These are phyloP conservation scores for Cladosporium sp. DNA, from an alignment of 2,329 filamentous ascomycete species.

Conservation along the genomic window DNA sequence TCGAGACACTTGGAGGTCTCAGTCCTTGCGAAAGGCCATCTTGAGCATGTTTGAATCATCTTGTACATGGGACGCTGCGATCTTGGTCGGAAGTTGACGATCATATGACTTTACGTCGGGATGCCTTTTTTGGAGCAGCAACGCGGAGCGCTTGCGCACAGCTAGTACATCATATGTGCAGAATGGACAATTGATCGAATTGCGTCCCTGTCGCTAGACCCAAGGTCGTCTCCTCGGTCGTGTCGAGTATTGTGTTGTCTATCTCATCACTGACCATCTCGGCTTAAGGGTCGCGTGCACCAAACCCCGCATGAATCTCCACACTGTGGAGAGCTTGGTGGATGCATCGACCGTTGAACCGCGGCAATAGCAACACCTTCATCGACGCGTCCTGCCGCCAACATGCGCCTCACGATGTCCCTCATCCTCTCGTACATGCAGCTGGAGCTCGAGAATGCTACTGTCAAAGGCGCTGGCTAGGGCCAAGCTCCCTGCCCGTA, in stretches of 20 bases:
- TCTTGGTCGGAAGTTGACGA: too few relatives aligned
- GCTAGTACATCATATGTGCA: too few relatives aligned
- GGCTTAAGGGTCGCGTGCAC: neutral
- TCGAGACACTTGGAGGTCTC: neutral
- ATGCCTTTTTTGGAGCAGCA: too few relatives aligned
- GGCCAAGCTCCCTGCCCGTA: neutral
- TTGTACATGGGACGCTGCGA: neutral
- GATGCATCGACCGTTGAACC: neutral
- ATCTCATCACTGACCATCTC: too few relatives aligned
- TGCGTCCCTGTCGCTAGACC: too few relatives aligned
- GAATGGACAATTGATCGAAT: too few relatives aligned
- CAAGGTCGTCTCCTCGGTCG: too few relatives aligned
- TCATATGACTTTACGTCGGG: too few relatives aligned
- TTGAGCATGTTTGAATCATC: neutral
- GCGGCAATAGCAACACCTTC: neutral
- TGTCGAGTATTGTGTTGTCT: neutral
- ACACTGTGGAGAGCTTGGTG: neutral
- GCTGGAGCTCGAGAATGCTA: neutral
- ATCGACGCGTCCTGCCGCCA: neutral
- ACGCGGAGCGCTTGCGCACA: too few relatives aligned
- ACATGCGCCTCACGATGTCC: too few relatives aligned
- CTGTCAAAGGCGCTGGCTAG: neutral
- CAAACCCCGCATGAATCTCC: neutral
- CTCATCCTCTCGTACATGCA: neutral
- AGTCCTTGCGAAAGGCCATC: neutral